Base-by-base conservation (phyloP, 192 early-diverging fungal genomes). In the Phycomyces blakesleeanus region DNA sequence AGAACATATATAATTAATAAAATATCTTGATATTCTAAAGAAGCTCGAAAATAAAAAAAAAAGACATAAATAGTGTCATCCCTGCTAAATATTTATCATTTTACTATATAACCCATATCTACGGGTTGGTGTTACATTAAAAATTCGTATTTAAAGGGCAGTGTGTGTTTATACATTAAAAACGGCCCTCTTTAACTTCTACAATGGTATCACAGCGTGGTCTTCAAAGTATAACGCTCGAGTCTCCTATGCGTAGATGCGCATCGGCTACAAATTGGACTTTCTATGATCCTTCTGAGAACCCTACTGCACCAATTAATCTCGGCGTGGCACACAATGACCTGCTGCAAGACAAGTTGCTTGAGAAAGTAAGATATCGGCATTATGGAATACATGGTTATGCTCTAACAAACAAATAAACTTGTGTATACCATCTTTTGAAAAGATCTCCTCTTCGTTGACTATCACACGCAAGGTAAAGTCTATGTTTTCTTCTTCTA, bases 241-340 rank as follows among this genome's bases (percentile, higher is more conserved):
- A 18, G 14, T 8, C 21, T 2, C 59, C 59, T 15, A 12, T 60
- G n/a, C 59, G 59, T 18, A 11, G 21, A 49, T 21, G 11, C 27
- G 24, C 2, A 42, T 60, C 41, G 15, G 21, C 7, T 14, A 44
- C 59, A 29, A 18, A 47, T 15, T 27, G 22, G 5, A 14, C 1
- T 9, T 14, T 42, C 2, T 60, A 60, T 1, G 41, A 76, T 59
- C 26, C 61, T 25, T 55, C 61, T 10, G 51, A 52, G 29, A 93
- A 92, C 57, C 83, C 84, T 3, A 40, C 53, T 11, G 93, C 92
- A 18, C 85, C 93, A 59, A 77, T 95, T 60, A 93, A 93, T 56
- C 75, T 92, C 0, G 92, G 92, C 38, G 76, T 89, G 1, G 93
- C 93, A 21, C 87, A 90, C 56, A 95, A 94, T 69, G 60, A 75